Evolutionary conservation across 495 filamentous ascomycete species (phyloP), one percentile per base, ranked within the genome.

Genomic region (Cairneyella variabilis): DNA sequence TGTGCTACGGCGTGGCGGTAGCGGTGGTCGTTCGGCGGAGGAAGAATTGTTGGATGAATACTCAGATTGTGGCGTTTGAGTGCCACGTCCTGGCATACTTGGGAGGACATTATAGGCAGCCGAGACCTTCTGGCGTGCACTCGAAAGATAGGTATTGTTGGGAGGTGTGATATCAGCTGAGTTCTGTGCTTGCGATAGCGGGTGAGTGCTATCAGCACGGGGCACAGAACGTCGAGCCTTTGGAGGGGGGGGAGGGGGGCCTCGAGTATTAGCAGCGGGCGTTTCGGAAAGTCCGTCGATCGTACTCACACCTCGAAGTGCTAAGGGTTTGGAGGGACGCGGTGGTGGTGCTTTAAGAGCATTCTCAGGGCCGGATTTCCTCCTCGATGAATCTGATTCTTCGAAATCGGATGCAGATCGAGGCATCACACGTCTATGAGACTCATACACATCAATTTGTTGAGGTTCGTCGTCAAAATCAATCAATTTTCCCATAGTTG

Each of bases 241-340:
- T 49, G 44, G 57, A 9, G 51, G 58, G 9, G 37, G 64, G 16
- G 59, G 57, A 30, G 53, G 53, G 18, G 42, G 22, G 4, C 7
- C 37, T 38, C 37, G 57, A 16, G 17, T 40, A 30, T 17, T 11
- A 11, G 18, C n/a, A 28, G 40, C 16, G 17, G 57, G 27, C 3
- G 43, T 14, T 7, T 60, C 62, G 5, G 54, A 38, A 2, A 48
- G 56, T 25, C 48, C 55, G 21, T 49, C 50, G 18, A 57, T 12
- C 47, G 68, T 36, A n/a, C 61, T 39, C 11, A 59, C 18, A 38
- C 74, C 76, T 28, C 84, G 79, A 7, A 91, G 65, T 5, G 83
- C 70, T 4, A 72, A 69, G n/a, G 88, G 86, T 62, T 91, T 91
- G 7, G 74, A 71, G 1, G 87, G 86, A 39, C 79, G 80, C 2